Evolutionary conservation across 78 protist genomes (phyloP).

Genomic region (Chrysochromulina parva): DNA sequence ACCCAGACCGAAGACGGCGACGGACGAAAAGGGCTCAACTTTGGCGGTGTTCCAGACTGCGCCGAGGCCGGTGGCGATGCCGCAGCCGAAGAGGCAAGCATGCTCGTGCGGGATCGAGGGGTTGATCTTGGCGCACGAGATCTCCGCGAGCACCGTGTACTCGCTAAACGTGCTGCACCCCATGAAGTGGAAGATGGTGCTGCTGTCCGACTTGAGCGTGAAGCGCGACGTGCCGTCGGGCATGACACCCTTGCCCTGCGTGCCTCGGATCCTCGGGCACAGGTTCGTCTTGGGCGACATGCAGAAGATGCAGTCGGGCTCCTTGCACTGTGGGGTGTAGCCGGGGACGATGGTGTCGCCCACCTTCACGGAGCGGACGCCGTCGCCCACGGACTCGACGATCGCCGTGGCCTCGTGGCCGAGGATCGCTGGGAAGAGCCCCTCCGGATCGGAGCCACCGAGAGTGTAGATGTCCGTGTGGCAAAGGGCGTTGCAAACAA

Average conservation of each 20-base stretch:
- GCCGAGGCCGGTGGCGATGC: not conserved
- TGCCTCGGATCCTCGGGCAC: not conserved
- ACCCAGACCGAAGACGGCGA: conserved; percentile 2
- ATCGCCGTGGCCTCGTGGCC: conserved; percentile 33
- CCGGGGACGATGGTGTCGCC: not conserved
- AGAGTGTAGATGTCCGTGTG: conserved; percentile 36
- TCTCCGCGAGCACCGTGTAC: not conserved
- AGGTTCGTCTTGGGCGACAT: not conserved
- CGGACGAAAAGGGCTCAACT: not conserved
- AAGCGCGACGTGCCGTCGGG: conserved; percentile 11
- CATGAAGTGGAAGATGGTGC: not conserved
- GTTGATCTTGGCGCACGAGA: not conserved
- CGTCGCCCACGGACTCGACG: not conserved
- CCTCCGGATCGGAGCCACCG: conserved; percentile 39
- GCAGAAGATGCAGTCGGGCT: not conserved
- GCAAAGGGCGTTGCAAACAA: not conserved
- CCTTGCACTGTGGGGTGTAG: not conserved
- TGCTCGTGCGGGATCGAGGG: not conserved
- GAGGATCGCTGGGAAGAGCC: conserved; percentile 37
- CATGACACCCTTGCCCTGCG: not conserved
- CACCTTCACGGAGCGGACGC: not conserved
- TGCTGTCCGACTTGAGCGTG: not conserved
- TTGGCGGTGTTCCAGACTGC: not conserved
- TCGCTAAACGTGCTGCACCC: not conserved
- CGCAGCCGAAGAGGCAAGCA: not conserved